These are phyloP conservation scores for Cylindrotheca fusiformis DNA, from an alignment of 108 stramenopile species.

Conservation along the genomic window DNA sequence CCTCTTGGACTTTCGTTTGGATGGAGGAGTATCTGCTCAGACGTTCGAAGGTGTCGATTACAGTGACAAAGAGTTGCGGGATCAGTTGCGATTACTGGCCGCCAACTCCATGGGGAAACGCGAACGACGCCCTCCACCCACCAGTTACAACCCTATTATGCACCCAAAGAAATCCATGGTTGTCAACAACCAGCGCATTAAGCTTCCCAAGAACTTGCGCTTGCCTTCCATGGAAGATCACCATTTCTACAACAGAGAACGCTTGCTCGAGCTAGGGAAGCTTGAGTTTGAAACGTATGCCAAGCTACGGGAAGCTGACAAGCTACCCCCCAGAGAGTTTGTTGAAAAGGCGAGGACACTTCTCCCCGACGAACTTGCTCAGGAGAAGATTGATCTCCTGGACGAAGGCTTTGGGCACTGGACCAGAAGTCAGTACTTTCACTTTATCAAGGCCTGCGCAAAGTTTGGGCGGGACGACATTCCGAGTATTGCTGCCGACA, in stretches of 20 bases:
- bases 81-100: conserved; percentile 78
- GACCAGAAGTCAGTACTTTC: conserved; percentile 87
- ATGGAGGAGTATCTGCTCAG: conserved; percentile 85
- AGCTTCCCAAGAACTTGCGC: conserved; percentile 66
- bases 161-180: conserved; percentile 82
- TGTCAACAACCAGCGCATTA: conserved; percentile 72
- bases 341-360: conserved; percentile 54
- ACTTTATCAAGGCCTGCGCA: conserved; percentile 88
- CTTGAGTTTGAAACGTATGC: conserved; percentile 79
- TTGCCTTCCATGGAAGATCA: conserved; percentile 93
- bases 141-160: conserved; percentile 78
- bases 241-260: conserved; percentile 91
- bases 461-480: conserved; percentile 91
- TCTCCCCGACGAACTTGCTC: conserved; percentile 67
- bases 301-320: conserved; percentile 69
- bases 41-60: conserved; percentile 91
- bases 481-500: conserved; percentile 74
- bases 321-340: conserved; percentile 63
- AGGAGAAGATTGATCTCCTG: conserved; percentile 84
- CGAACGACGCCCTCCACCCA: conserved; percentile 80
- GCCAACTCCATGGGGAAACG: conserved; percentile 86
- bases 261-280: conserved; percentile 79
- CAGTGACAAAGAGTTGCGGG: conserved; percentile 77
- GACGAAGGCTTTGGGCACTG: conserved; percentile 92
- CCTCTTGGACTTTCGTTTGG: conserved; percentile 91